These are phyloP conservation scores for Microcyclosporella mali DNA, from an alignment of 2,329 filamentous ascomycete genomes.

Conservation along the genomic window DNA sequence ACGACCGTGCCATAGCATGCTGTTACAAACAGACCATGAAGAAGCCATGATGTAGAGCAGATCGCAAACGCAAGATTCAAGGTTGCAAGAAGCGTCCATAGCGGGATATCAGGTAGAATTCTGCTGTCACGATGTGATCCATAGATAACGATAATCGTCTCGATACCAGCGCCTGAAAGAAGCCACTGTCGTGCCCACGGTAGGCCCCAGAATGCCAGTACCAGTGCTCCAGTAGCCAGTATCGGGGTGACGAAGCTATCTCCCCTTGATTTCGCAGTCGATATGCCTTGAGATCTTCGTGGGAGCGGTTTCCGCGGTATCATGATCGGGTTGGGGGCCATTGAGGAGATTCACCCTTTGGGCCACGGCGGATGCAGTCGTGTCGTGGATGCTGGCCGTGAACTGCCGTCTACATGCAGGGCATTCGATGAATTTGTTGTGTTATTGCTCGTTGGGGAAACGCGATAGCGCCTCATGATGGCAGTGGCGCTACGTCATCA, in stretches of 20 bases:
- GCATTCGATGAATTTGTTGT: too few relatives aligned
- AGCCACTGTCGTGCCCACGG: conserved; percentile 25
- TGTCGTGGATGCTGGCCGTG: too few relatives aligned
- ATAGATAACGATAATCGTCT: conserved; percentile 22
- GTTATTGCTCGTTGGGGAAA: too few relatives aligned
- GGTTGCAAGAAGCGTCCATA: conserved; percentile 44
- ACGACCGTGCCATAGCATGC: conserved; percentile 40
- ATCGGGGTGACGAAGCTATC: not conserved
- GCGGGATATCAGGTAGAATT: conserved; percentile 39
- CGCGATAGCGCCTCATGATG: too few relatives aligned
- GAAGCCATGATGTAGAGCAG: conserved; percentile 48
- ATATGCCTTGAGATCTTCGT: not conserved
- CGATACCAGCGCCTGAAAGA: conserved; percentile 24
- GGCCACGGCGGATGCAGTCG: too few relatives aligned
- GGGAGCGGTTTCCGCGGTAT: conserved; percentile 7
- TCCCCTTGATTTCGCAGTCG: not conserved
- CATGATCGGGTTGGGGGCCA: conserved; percentile 9
- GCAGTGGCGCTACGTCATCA: too few relatives aligned
- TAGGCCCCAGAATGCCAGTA: conserved; percentile 12
- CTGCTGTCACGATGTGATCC: conserved; percentile 28
- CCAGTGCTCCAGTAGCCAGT: conserved; percentile 11
- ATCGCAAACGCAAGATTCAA: conserved; percentile 45
- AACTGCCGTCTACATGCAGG: too few relatives aligned
- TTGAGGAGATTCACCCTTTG: not conserved
- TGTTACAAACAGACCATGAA: conserved; percentile 40